Conservation (phyloP, 495 filamentous ascomycete species). For the Penicillium lagena region DNA sequence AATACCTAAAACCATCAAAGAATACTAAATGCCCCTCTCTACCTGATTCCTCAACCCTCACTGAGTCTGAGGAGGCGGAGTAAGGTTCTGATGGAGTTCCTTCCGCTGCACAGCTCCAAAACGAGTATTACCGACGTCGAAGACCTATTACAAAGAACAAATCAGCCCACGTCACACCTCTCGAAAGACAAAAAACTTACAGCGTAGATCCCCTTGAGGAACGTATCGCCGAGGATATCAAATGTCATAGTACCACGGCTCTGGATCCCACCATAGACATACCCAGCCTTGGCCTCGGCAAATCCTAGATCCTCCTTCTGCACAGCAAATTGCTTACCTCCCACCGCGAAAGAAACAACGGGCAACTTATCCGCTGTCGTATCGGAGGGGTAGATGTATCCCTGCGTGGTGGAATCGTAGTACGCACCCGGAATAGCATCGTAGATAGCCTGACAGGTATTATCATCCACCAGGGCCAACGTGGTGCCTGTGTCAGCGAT, state of each 20-base stretch:
- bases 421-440: constrained; percentile 58
- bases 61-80: constrained; percentile 5
- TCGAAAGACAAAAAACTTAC: constrained; percentile 35
- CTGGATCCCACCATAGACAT: constrained; percentile 72
- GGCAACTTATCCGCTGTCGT: constrained; percentile 56
- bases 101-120: constrained; percentile 66
- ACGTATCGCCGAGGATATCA: constrained; percentile 70
- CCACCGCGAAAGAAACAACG: constrained; percentile 61
- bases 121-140: constrained; percentile 65
- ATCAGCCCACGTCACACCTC: background rate
- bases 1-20: no score
- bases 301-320: constrained; percentile 70
- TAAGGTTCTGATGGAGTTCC: constrained; percentile 47
- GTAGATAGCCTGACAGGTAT: constrained; percentile 62
- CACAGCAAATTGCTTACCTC: constrained; percentile 56
- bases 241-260: constrained; percentile 58
- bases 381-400: constrained; percentile 58
- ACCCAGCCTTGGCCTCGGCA: constrained; percentile 49
- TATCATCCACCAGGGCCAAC: constrained; percentile 63
- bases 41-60: no score
- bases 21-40: no score
- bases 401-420: constrained; percentile 59
- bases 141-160: constrained; percentile 45
- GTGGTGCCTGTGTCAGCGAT: constrained; percentile 79
- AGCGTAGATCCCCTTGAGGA: constrained; percentile 70